Conservation (phyloP, 805 yeast genomes). For the Jamesozyma hellenica region DNA sequence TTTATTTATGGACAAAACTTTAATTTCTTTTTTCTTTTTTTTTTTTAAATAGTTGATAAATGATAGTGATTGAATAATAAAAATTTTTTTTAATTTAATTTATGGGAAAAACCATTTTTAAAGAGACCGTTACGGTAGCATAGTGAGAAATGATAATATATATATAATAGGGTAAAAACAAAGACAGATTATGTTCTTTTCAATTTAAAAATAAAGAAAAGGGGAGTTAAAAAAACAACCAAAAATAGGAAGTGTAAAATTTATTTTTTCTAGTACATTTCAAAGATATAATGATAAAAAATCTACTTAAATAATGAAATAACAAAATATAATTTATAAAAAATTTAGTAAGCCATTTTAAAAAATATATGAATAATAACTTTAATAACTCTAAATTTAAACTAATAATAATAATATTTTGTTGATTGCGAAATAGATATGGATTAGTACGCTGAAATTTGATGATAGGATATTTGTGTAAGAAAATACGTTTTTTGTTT, state of each 20-base stretch:
- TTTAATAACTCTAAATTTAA: slow-evolving; percentile 1
- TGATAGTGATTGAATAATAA: slow-evolving; percentile 4
- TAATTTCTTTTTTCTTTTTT: neutral
- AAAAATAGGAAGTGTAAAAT: neutral
- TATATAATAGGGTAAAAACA: neutral
- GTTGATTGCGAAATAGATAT: slow-evolving; percentile 15
- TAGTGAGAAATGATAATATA: slow-evolving; percentile 1
- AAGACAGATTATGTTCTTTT: slow-evolving; percentile 1
- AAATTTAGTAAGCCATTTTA: slow-evolving; percentile 22
- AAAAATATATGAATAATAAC: slow-evolving; percentile 3
- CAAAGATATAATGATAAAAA: slow-evolving; percentile 4
- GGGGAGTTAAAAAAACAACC: slow-evolving; percentile 5
- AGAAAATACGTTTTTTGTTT: neutral
- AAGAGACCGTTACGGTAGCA: slow-evolving; percentile 8
- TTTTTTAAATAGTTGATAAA: neutral
- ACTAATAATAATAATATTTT: slow-evolving; percentile 8
- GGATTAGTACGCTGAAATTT: slow-evolving; percentile 3
- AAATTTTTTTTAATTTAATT: neutral
- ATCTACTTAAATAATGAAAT: slow-evolving; percentile 4
- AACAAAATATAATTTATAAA: slow-evolving; percentile 7
- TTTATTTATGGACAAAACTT: neutral
- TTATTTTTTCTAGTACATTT: slow-evolving; percentile 2
- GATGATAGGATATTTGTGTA: neutral
- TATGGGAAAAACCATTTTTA: slow-evolving; percentile 1
- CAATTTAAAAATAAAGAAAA: neutral